Percentiles rank a stretch among this genome's conserved stretches.
phyloP scores from a whole-genome alignment of 352 stramenopile genomes.

The Pythium phragmiticola region DNA sequence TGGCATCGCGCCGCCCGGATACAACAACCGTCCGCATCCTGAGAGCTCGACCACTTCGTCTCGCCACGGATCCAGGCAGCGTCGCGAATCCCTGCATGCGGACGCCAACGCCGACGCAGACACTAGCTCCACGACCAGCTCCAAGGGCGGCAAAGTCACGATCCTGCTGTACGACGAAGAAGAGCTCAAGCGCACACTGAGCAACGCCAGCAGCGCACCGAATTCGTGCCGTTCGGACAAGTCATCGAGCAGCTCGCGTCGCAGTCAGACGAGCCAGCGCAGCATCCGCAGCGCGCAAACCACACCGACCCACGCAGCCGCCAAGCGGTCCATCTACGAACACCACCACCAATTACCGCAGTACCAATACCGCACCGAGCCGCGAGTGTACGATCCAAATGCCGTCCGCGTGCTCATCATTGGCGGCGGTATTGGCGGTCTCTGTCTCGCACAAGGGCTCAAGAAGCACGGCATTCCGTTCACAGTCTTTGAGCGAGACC shows the following conservation, averaged over 20 bases:
- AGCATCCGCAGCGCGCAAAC: slow-evolving; percentile 7
- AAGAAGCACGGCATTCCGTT: slow-evolving; percentile 61
- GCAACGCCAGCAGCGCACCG: slow-evolving; percentile 16
- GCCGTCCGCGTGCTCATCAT: slow-evolving; percentile 26
- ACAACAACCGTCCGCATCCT: slow-evolving; percentile 1
- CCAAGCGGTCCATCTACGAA: slow-evolving; percentile 19
- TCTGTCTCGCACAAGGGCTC: slow-evolving; percentile 62
- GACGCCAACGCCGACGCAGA: slow-evolving; percentile 5
- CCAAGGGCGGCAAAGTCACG: slow-evolving; percentile 20
- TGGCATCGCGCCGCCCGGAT: slow-evolving; percentile 14
- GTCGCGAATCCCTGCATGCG: neutral
- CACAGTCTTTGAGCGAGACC: slow-evolving; percentile 66
- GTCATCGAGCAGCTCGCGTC: neutral
- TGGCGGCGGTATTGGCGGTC: slow-evolving; percentile 51
- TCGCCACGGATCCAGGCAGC: no score
- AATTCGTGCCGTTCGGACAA: slow-evolving; percentile 21
- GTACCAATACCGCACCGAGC: neutral
- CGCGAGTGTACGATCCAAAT: neutral
- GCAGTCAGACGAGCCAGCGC: neutral
- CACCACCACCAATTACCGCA: slow-evolving; percentile 26
- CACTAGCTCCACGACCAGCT: slow-evolving; percentile 9
- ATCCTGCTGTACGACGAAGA: slow-evolving; percentile 22
- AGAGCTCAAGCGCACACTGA: slow-evolving; percentile 21
- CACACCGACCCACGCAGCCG: neutral
- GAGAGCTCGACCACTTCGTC: neutral